A percentile compares a stretch with the other conserved stretches of the same genome.
Conservation (phyloP, 495 filamentous ascomycete species). For the Neurospora hispaniola region DNA sequence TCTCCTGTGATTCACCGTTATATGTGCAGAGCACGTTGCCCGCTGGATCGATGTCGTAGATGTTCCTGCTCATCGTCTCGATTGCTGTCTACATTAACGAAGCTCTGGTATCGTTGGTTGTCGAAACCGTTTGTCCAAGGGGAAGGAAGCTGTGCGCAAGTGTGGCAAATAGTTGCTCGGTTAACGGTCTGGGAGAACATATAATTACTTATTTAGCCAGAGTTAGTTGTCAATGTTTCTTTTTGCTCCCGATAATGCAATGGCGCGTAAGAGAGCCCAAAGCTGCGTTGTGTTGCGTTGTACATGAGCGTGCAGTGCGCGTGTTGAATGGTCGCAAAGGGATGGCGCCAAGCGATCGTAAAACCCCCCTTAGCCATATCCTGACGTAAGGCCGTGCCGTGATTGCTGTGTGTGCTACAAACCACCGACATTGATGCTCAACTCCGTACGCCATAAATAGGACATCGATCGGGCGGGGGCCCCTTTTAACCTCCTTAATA, state of each 20-base stretch:
- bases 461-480: neutral
- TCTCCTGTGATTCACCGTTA: constrained; percentile 15
- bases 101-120: neutral
- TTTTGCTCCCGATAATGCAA: neutral
- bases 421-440: neutral
- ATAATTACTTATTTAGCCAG: neutral
- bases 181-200: neutral
- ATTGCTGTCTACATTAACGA: constrained; percentile 6
- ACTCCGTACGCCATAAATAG: neutral
- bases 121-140: neutral
- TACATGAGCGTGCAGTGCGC: neutral
- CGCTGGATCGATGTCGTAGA: constrained; percentile 30
- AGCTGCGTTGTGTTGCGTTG: neutral
- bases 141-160: neutral
- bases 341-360: neutral
- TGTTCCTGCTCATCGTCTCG: constrained; percentile 18
- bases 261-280: neutral
- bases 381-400: neutral
- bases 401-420: neutral
- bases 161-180: neutral
- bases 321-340: neutral
- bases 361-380: neutral
- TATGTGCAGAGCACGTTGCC: constrained; percentile 27
- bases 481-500: neutral
- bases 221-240: neutral